phyloP scores from a whole-genome alignment of 495 filamentous ascomycete species.

The Tuber microsphaerosporum region DNA sequence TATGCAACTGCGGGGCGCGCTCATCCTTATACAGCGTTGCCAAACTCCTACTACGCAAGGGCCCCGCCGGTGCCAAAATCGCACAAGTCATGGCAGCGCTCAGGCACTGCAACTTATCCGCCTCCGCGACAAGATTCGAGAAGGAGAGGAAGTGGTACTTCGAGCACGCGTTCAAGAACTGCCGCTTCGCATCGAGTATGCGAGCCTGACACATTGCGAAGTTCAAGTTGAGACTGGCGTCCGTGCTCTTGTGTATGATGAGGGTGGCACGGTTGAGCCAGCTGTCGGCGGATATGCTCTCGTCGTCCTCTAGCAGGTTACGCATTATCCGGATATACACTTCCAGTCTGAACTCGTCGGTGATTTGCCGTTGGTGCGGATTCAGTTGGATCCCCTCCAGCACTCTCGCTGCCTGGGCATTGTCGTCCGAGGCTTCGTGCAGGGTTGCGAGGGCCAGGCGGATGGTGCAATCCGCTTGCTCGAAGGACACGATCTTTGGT shows the following conservation, averaged over 20 bases:
- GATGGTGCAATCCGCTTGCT: slow-evolving; percentile 73
- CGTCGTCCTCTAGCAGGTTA: slow-evolving; percentile 89
- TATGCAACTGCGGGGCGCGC: slow-evolving; percentile 59
- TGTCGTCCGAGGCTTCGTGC: slow-evolving; percentile 76
- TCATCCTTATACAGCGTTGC: slow-evolving; percentile 92
- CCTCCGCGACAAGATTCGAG: slow-evolving; percentile 67
- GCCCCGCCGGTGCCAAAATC: slow-evolving; percentile 88
- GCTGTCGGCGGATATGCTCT: slow-evolving; percentile 72
- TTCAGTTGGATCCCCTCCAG: slow-evolving; percentile 83
- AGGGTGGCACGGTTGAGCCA: slow-evolving; percentile 91
- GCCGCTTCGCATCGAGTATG: slow-evolving; percentile 80
- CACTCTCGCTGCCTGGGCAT: slow-evolving; percentile 63
- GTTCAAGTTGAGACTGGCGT: slow-evolving; percentile 65
- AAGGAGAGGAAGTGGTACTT: slow-evolving; percentile 82
- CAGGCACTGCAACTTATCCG: slow-evolving; percentile 74
- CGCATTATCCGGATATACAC: slow-evolving; percentile 93
- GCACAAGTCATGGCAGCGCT: slow-evolving; percentile 87
- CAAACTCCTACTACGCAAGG: slow-evolving; percentile 68
- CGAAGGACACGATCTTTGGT: slow-evolving; percentile 64
- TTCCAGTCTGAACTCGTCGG: slow-evolving; percentile 65
- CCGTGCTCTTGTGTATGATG: slow-evolving; percentile 67
- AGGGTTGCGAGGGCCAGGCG: slow-evolving; percentile 75
- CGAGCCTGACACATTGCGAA: slow-evolving; percentile 88
- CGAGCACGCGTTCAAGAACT: slow-evolving; percentile 81
- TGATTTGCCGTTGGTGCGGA: slow-evolving; percentile 72